Percentiles rank a stretch among this genome's conserved stretches.
Evolutionary conservation across 2,329 filamentous ascomycete genomes (phyloP).

Genomic region (Aspergillus nomiae): DNA sequence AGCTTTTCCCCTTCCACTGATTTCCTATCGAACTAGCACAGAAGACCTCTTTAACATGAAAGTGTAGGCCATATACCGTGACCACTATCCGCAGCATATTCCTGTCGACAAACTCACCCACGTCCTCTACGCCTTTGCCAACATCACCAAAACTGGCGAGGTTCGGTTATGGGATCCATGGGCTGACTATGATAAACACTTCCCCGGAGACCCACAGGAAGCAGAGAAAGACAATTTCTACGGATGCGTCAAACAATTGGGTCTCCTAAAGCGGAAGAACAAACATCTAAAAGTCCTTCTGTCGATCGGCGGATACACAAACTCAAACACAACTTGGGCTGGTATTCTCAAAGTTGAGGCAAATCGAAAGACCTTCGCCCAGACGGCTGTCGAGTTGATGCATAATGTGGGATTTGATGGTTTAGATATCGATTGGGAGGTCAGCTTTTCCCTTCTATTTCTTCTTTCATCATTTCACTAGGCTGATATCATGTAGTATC

Average conservation of each 20-base stretch:
- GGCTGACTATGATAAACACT: slow-evolving; percentile 70
- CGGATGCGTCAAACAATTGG: slow-evolving; percentile 77
- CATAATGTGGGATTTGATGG: slow-evolving; percentile 72
- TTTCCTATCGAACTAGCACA: neutral
- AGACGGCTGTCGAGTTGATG: slow-evolving; percentile 70
- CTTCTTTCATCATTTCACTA: too few relatives aligned
- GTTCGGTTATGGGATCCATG: slow-evolving; percentile 73
- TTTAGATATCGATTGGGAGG: slow-evolving; percentile 48
- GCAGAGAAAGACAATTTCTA: slow-evolving; percentile 72
- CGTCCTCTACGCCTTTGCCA: slow-evolving; percentile 88
- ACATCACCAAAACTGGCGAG: slow-evolving; percentile 79
- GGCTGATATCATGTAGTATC: slow-evolving; percentile 29
- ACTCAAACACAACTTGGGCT: slow-evolving; percentile 69
- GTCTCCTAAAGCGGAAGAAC: slow-evolving; percentile 72
- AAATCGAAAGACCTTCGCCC: slow-evolving; percentile 66
- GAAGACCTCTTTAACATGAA: neutral
- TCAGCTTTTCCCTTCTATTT: neutral
- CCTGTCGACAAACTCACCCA: slow-evolving; percentile 71
- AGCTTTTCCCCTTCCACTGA: neutral
- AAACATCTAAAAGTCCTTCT: slow-evolving; percentile 77
- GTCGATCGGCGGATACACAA: slow-evolving; percentile 81
- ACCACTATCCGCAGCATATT: slow-evolving; percentile 82
- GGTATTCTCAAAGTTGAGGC: slow-evolving; percentile 62
- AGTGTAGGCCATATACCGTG: slow-evolving; percentile 75
- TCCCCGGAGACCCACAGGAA: slow-evolving; percentile 65